A percentile compares a stretch with the other conserved stretches of the same genome.
These are phyloP conservation scores for Hymenoscyphus albidus DNA, from an alignment of 2,329 filamentous ascomycete genomes.

Conservation along the genomic window DNA sequence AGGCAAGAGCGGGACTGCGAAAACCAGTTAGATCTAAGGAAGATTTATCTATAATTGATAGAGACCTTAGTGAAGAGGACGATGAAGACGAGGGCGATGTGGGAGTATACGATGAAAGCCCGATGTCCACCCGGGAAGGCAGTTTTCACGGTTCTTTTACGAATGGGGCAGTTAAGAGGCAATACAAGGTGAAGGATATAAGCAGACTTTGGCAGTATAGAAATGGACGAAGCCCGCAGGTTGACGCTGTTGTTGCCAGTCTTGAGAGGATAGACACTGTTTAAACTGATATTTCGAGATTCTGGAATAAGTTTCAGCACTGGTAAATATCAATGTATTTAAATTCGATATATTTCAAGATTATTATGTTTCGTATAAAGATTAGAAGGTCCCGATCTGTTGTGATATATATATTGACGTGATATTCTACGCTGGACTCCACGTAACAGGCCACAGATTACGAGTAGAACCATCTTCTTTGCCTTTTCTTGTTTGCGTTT, in stretches of 20 bases:
- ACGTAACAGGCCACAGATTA: no score
- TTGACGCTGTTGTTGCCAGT: constrained; percentile 5
- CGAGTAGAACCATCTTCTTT: no score
- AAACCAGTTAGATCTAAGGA: constrained; percentile 2
- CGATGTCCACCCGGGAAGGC: constrained; percentile 12
- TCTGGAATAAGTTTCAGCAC: no score
- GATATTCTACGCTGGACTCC: no score
- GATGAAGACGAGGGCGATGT: constrained; percentile 22
- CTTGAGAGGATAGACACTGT: constrained; percentile 2
- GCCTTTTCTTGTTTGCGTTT: no score
- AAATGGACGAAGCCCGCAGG: constrained; percentile 10
- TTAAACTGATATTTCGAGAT: background rate
- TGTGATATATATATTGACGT: no score
- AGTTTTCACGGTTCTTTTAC: background rate
- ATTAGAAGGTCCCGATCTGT: no score
- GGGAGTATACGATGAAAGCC: constrained; percentile 27
- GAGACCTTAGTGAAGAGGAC: constrained; percentile 14
- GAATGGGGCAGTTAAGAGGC: constrained; percentile 7
- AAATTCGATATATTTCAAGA: no score
- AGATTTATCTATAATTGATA: background rate
- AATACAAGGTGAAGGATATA: constrained; percentile 10
- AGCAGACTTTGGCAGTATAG: constrained; percentile 11
- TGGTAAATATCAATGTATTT: no score
- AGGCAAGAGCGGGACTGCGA: constrained; percentile 1
- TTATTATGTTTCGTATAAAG: no score